Conservation (phyloP, 164 flowering plant species). For the Nymphaea colorata region DNA sequence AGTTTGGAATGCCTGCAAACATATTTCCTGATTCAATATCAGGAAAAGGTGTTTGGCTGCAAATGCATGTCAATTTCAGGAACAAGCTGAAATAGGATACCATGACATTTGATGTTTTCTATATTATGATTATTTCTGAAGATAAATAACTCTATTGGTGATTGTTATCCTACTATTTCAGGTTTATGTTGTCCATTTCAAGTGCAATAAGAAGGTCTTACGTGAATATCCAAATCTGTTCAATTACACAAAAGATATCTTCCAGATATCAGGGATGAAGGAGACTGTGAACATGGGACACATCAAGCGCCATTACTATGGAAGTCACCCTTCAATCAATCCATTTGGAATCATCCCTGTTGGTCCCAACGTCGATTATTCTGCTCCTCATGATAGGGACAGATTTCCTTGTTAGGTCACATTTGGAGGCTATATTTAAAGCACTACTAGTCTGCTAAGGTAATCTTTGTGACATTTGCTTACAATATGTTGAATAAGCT, state of each 20-base stretch:
- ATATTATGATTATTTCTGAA: too few species aligned
- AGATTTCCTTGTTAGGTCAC: conserved; percentile 28
- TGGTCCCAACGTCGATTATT: conserved; percentile 57
- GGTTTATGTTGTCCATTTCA: conserved; percentile 96
- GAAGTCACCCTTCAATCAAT: conserved; percentile 85
- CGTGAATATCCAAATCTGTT: conserved; percentile 79
- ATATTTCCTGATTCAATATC: too few species aligned
- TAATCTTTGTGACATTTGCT: not conserved
- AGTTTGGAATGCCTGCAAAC: too few species aligned
- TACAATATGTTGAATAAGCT: not conserved
- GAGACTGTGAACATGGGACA: conserved; percentile 82
- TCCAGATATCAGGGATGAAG: conserved; percentile 70
- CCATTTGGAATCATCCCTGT: conserved; percentile 72
- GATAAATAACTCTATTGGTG: not conserved
- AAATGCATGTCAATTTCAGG: too few species aligned
- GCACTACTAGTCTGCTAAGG: not conserved
- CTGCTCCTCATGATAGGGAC: conserved; percentile 68
- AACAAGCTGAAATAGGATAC: too few species aligned
- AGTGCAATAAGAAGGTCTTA: conserved; percentile 83
- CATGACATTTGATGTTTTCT: too few species aligned
- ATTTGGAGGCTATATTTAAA: not conserved
- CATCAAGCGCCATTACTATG: conserved; percentile 81
- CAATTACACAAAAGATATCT: conserved; percentile 83
- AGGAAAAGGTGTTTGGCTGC: too few species aligned
- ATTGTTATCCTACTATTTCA: conserved; percentile 10